A percentile compares a stretch with the other conserved stretches of the same genome.
Conservation (phyloP, 495 filamentous ascomycete genomes). For the Neurospora sp. region DNA sequence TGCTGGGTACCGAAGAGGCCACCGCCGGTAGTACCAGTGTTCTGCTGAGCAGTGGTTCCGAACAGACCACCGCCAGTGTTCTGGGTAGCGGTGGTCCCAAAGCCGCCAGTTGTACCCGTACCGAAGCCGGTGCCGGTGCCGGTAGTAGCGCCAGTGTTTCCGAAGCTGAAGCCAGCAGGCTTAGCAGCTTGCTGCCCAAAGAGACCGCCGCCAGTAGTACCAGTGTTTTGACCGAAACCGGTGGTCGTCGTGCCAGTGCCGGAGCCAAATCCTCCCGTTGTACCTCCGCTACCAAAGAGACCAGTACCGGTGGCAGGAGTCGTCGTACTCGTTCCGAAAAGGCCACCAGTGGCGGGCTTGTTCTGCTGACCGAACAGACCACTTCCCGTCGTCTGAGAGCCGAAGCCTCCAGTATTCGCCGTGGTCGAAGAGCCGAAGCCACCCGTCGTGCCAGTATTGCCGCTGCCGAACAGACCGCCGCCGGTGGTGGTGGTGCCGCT, state of each 20-base stretch:
- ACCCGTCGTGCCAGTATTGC: constrained; percentile 18
- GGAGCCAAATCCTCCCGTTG: constrained; percentile 15
- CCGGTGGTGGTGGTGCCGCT: constrained; percentile 30
- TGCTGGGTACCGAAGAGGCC: constrained; percentile 39
- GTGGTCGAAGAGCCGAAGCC: constrained; percentile 36
- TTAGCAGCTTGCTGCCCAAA: constrained; percentile 23
- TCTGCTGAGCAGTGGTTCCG: constrained; percentile 28
- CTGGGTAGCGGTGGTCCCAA: constrained; percentile 17
- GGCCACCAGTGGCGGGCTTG: constrained; percentile 20
- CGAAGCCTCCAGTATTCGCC: constrained; percentile 32
- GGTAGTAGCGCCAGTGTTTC: constrained; percentile 7
- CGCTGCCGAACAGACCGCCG: constrained; percentile 37
- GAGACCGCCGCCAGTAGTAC: constrained; percentile 28
- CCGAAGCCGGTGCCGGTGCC: constrained; percentile 22
- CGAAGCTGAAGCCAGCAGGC: constrained; percentile 23
- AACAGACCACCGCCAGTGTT: constrained; percentile 53
- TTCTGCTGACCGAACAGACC: constrained; percentile 13
- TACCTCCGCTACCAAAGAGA: constrained; percentile 13
- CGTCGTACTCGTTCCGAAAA: constrained; percentile 36
- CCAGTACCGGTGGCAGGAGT: constrained; percentile 11
- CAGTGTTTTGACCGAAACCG: constrained; percentile 23
- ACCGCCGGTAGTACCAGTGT: constrained; percentile 17
- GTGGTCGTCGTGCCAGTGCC: constrained; percentile 29
- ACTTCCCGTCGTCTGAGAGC: constrained; percentile 21
- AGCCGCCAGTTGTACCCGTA: constrained; percentile 8